Evolutionary conservation across 805 yeast genomes (phyloP).

Genomic region (Schwanniomyces polymorphus): DNA sequence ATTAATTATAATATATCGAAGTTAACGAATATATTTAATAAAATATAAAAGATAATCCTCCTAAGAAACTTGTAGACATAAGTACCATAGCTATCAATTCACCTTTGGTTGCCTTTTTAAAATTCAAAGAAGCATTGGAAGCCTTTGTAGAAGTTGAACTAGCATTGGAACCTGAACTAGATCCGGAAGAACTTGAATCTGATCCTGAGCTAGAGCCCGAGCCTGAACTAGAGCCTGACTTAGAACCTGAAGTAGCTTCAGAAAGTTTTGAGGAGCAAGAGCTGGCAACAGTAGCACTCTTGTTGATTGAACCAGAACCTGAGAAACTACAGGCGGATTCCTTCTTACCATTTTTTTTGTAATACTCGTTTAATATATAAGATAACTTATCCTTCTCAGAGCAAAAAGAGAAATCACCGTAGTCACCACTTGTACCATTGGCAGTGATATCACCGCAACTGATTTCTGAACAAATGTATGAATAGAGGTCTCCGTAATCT

Average conservation of each 20-base stretch:
- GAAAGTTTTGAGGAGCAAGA: slow-evolving; percentile 29
- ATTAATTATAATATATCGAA: not conserved
- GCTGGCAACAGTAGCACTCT: slow-evolving; percentile 25
- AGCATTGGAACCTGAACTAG: slow-evolving; percentile 18
- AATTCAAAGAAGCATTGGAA: slow-evolving; percentile 17
- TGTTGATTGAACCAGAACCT: slow-evolving; percentile 59
- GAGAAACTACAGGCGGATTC: slow-evolving; percentile 63
- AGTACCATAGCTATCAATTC: slow-evolving; percentile 29
- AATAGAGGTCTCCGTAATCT: slow-evolving; percentile 62
- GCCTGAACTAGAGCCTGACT: slow-evolving; percentile 6
- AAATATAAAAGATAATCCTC: slow-evolving; percentile 42
- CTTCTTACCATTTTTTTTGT: slow-evolving; percentile 42
- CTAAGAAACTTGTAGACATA: slow-evolving; percentile 36
- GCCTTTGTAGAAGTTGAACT: slow-evolving; percentile 22
- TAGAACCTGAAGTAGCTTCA: slow-evolving; percentile 13
- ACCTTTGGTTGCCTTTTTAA: slow-evolving; percentile 23
- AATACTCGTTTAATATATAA: slow-evolving; percentile 65
- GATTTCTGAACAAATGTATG: slow-evolving; percentile 54
- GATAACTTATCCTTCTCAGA: slow-evolving; percentile 63
- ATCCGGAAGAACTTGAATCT: slow-evolving; percentile 21
- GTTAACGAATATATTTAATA: slow-evolving; percentile 1
- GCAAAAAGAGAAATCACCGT: slow-evolving; percentile 78
- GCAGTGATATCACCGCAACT: slow-evolving; percentile 63
- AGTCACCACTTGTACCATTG: slow-evolving; percentile 64
- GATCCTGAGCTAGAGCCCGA: slow-evolving; percentile 16